Percentiles rank a stretch among this genome's conserved stretches.
Evolutionary conservation across 305 asterid species (phyloP).

Genomic region (Fraxinus albicans): DNA sequence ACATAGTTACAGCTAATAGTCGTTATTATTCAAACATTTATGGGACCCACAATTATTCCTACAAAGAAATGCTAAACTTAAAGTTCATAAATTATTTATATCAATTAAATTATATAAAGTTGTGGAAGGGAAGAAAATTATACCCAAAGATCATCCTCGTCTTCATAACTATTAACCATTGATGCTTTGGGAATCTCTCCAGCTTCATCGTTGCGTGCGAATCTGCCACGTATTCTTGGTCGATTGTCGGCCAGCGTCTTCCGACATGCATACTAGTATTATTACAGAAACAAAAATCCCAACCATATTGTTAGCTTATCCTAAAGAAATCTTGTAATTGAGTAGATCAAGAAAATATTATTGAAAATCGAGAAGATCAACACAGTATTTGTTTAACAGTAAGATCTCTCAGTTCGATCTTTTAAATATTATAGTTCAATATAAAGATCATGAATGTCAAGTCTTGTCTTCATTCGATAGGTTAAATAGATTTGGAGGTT

Average conservation of each 20-base stretch:
- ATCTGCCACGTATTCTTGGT: conserved; percentile 51
- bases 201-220: conserved; percentile 50
- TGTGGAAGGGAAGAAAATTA: conserved; percentile 22
- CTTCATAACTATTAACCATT: conserved; percentile 30
- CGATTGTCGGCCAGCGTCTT: conserved; percentile 61
- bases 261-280: conserved; percentile 61
- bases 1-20: background rate
- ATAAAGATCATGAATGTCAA: background rate
- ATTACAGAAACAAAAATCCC: background rate
- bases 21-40: too few species aligned
- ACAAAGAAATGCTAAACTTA: background rate
- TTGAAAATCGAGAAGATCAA: background rate
- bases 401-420: too few species aligned
- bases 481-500: background rate
- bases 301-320: conserved; percentile 17
- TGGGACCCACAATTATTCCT: background rate
- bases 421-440: too few species aligned
- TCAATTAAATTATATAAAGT: background rate
- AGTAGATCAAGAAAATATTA: background rate
- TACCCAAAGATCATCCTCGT: conserved; percentile 49
- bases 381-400: background rate
- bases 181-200: conserved; percentile 41
- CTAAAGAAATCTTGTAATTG: conserved; percentile 4
- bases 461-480: background rate
- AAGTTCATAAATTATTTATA: conserved; percentile 5